Evolutionary conservation across 495 filamentous ascomycete genomes (phyloP), one percentile per base, ranked within the genome.

Genomic region (Lindgomyces ingoldianus): DNA sequence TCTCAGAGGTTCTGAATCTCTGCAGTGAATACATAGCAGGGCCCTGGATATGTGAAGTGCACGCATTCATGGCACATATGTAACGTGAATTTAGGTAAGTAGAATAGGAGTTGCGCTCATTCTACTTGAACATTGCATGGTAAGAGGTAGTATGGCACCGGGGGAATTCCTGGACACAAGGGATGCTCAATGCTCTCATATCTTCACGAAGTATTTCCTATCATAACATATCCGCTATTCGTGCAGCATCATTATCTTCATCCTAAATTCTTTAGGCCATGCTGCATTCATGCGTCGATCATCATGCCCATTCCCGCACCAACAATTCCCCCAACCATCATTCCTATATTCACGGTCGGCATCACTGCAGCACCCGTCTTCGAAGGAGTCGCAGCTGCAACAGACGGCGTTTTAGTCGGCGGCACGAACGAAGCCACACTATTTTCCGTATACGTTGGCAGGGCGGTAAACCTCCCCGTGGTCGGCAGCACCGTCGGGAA

Each of bases 391-490:
- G 44, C 21, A 10, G 27, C 2, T 1, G 48, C 11, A 11, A 52
- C 48, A 22, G 58, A 26, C 22, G 48, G 58, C 21, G 41, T 16
- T 14, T 26, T 44, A 16, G 58, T 52, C 29, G 58, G 48, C 12
- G 49, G 47, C 6, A 12, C 26, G 14, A 41, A 50, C 4, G 30
- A 27, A 10, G 16, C 4, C 0, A 62, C n/a, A 1, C 22, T 24
- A 39, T 62, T 62, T 25, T 62, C 58, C 33, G 58, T 44, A 19
- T 62, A 62, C 26, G 48, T 62, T 4, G 58, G 30, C 29, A 62
- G 36, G 3, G 48, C 58, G 2, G 58, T 62, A 27, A 62, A 62
- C 11, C 33, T 18, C 11, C 57, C 57, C 4, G 46, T 60, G 3
- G 47, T 62, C 11, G 58, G 44, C 2, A 50, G 26, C 12, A 11